Evolutionary conservation across 352 stramenopile genomes (phyloP), one percentile per base, ranked within the genome.

Genomic region (Pythium brachiatum): DNA sequence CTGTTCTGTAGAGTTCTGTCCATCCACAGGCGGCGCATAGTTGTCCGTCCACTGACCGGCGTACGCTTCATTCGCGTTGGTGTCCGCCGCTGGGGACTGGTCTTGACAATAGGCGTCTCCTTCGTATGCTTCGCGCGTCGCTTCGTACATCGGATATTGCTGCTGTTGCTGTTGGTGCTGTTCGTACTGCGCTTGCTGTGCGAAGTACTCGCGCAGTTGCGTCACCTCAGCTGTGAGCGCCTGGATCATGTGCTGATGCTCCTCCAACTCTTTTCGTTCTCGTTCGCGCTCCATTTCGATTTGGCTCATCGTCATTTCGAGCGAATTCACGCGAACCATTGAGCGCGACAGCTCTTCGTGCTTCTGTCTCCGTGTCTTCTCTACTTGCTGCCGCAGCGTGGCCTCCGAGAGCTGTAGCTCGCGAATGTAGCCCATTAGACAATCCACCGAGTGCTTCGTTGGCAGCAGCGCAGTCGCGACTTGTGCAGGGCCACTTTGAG

Each of bases 371-470:
- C 77, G 78, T 6, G 66, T 78, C 31, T 75, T 77, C 12, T 83
- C 75, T 8, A 93, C 58, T 23, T 93, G 79, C 18, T 77, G 71
- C 11, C 82, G 82, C 41, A 90, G 39, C 52, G 61, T 82, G 18
- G 80, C 74, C 56, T 90, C 82, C 2, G 84, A 94, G 20, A 75
- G 55, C 38, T 94, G 75, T 34, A 94, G 61, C 54, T 94, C 84
- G 0, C 75, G 79, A 44, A 94, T 82, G 55, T 92, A 92, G 13
- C 77, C 82, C 64, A 94, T 88, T 12, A 94, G 55, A 41, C 73
- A 87, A 50, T 89, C 81, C 44, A 94, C 66, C 16, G 73, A 81
- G 23, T 72, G 76, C 21, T 73, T 76, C 12, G 75, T 82, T 2
- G 82, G 79, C 47, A 92, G 60, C 31, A 94, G 51, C 59, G 81